Evolutionary conservation across 257 asterid genomes (phyloP).

Genomic region (Solanum sejunctum): DNA sequence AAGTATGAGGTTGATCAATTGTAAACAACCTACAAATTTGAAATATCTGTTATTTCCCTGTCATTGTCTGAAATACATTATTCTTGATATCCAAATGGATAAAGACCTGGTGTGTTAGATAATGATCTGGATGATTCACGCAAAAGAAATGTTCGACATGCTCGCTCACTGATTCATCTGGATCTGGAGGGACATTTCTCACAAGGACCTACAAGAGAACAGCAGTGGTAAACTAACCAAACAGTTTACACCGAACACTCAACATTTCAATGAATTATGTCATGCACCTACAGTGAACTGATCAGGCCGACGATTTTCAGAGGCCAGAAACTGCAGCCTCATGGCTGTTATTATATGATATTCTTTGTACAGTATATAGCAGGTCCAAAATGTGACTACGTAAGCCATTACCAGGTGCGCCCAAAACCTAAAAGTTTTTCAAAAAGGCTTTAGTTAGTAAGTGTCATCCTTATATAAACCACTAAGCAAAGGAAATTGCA

Average conservation of each 20-base stretch:
- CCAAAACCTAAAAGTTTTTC: slow-evolving; percentile 38
- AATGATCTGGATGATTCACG: slow-evolving; percentile 75
- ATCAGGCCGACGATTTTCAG: slow-evolving; percentile 76
- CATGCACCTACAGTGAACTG: slow-evolving; percentile 67
- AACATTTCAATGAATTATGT: neutral
- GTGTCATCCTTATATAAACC: neutral
- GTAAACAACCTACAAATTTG: slow-evolving; percentile 40
- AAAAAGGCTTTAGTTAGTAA: neutral
- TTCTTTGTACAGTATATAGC: slow-evolving; percentile 62
- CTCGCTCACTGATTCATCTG: slow-evolving; percentile 81
- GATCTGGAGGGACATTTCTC: slow-evolving; percentile 88
- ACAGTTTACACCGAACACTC: neutral
- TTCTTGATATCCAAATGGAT: neutral
- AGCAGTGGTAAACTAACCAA: neutral
- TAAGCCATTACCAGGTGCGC: slow-evolving; percentile 82
- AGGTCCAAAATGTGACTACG: slow-evolving; percentile 77
- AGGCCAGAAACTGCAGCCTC: slow-evolving; percentile 85
- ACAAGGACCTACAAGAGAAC: slow-evolving; percentile 63
- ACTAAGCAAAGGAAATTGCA: neutral
- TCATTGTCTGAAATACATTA: neutral
- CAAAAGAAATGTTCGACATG: slow-evolving; percentile 95
- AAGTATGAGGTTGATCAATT: neutral
- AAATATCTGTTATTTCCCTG: neutral
- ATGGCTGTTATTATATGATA: slow-evolving; percentile 47
- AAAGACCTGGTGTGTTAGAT: slow-evolving; percentile 65